Evolutionary conservation across 805 yeast genomes (phyloP).

Genomic region (Suhomyces sp.): DNA sequence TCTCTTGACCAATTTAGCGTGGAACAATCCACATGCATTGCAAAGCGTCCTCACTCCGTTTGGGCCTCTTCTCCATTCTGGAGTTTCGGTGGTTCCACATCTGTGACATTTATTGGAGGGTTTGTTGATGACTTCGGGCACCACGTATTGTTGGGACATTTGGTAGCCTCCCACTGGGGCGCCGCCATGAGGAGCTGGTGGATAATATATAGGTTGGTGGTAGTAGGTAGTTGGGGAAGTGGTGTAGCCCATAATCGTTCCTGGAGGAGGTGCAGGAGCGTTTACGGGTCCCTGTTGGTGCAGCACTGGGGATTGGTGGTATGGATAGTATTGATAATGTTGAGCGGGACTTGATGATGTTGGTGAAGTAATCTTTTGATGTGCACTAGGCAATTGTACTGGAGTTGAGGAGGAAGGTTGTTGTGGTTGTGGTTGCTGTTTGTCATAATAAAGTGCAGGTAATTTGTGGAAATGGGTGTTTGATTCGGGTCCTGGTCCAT

Average conservation of each 20-base stretch:
- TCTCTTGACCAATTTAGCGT: constrained; percentile 37
- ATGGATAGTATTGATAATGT: constrained; percentile 13
- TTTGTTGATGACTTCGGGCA: constrained; percentile 35
- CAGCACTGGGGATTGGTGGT: constrained; percentile 8
- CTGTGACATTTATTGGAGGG: constrained; percentile 41
- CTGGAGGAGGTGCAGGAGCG: constrained; percentile 7
- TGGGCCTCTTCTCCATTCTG: constrained; percentile 47
- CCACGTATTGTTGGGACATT: constrained; percentile 15
- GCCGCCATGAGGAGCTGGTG: constrained; percentile 3
- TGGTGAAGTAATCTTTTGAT: constrained; percentile 3
- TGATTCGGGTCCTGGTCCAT: constrained; percentile 1
- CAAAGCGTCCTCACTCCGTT: constrained; percentile 46
- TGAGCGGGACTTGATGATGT: constrained; percentile 9
- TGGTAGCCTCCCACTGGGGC: constrained; percentile 6
- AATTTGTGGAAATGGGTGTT: constrained; percentile 6
- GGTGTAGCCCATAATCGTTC: constrained; percentile 5
- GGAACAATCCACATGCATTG: constrained; percentile 45
- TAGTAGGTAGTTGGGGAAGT: constrained; percentile 10
- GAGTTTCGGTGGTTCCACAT: constrained; percentile 47
- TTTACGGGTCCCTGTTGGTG: constrained; percentile 4
- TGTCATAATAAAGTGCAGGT: constrained; percentile 6
- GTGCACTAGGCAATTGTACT: constrained; percentile 3
- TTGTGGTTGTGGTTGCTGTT: constrained; percentile 10
- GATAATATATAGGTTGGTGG: constrained; percentile 13
- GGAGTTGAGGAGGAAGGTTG: constrained; percentile 8